phyloP scores from a whole-genome alignment of 192 early-diverging fungal genomes.

The Spizellomyces punctatus region DNA sequence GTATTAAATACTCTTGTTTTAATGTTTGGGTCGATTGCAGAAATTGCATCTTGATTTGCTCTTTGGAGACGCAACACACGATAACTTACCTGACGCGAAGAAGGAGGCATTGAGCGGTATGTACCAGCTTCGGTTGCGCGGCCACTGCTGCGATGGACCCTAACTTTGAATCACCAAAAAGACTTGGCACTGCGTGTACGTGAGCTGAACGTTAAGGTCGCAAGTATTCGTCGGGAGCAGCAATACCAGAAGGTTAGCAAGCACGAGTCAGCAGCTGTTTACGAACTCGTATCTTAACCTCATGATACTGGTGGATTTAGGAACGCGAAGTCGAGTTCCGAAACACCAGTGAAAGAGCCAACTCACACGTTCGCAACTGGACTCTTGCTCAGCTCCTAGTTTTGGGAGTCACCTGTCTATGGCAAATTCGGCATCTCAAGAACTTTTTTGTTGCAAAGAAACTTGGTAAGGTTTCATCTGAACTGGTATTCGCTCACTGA shows the following conservation, averaged over 20 bases:
- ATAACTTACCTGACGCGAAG: slow-evolving; percentile 46
- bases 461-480: slow-evolving; percentile 59
- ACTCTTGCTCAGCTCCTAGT: slow-evolving; percentile 83
- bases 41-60: slow-evolving; percentile 63
- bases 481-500: too few relatives aligned
- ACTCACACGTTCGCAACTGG: slow-evolving; percentile 83
- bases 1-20: too few relatives aligned
- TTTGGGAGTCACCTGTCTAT: slow-evolving; percentile 61
- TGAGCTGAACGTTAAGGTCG: slow-evolving; percentile 80
- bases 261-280: slow-evolving; percentile 47
- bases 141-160: neutral
- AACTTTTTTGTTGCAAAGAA: slow-evolving; percentile 91
- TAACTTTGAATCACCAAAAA: slow-evolving; percentile 17
- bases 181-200: slow-evolving; percentile 72
- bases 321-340: slow-evolving; percentile 92
- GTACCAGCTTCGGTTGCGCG: neutral
- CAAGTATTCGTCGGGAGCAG: slow-evolving; percentile 86
- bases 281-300: neutral
- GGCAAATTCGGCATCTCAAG: slow-evolving; percentile 87
- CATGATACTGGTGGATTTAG: slow-evolving; percentile 35
- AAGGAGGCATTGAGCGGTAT: slow-evolving; percentile 45
- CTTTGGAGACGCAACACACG: slow-evolving; percentile 67
- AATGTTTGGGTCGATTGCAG: slow-evolving; percentile 6
- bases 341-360: slow-evolving; percentile 80
- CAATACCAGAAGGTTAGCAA: slow-evolving; percentile 73